Conservation (phyloP, 2,329 filamentous ascomycete genomes). For the Ceratocystiopsis minuta region DNA sequence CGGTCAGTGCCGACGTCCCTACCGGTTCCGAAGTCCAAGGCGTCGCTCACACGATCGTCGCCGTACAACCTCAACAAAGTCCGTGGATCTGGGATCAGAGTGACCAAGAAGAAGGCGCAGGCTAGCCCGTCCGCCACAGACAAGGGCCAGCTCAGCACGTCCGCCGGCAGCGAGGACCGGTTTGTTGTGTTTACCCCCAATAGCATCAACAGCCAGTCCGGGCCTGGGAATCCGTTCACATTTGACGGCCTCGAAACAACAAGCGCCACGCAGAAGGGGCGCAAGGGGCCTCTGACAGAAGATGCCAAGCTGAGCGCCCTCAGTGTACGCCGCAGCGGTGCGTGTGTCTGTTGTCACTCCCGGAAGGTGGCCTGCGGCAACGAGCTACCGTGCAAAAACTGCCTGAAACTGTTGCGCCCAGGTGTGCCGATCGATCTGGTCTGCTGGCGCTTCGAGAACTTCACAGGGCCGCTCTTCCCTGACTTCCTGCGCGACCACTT, state of each 20-base stretch:
- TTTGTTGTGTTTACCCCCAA: conserved; percentile 38
- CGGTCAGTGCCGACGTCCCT: too few relatives aligned
- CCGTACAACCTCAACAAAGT: conserved; percentile 21
- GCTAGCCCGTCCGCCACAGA: conserved; percentile 5
- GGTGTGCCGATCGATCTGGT: conserved; percentile 20
- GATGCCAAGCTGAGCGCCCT: conserved; percentile 37
- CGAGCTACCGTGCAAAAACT: conserved; percentile 37
- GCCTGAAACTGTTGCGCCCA: conserved; percentile 27
- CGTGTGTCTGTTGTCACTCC: conserved; percentile 41
- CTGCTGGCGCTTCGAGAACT: conserved; percentile 42
- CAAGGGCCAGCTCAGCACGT: background rate
- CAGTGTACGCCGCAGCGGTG: conserved; percentile 33
- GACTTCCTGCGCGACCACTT: conserved; percentile 33
- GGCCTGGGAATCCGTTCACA: conserved; percentile 21
- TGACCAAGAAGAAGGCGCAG: conserved; percentile 25
- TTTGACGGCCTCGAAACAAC: conserved; percentile 38
- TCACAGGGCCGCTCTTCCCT: conserved; percentile 33
- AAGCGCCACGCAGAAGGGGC: conserved; percentile 33
- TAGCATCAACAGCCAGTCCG: conserved; percentile 31
- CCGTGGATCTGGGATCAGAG: conserved; percentile 19
- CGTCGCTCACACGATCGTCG: too few relatives aligned
- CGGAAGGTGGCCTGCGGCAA: conserved; percentile 41
- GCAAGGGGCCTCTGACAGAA: conserved; percentile 36
- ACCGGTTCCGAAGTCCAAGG: too few relatives aligned
- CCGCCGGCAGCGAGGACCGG: conserved; percentile 18